These are phyloP conservation scores for Monosporascus sp. DNA, from an alignment of 2,329 filamentous ascomycete species.

Conservation along the genomic window DNA sequence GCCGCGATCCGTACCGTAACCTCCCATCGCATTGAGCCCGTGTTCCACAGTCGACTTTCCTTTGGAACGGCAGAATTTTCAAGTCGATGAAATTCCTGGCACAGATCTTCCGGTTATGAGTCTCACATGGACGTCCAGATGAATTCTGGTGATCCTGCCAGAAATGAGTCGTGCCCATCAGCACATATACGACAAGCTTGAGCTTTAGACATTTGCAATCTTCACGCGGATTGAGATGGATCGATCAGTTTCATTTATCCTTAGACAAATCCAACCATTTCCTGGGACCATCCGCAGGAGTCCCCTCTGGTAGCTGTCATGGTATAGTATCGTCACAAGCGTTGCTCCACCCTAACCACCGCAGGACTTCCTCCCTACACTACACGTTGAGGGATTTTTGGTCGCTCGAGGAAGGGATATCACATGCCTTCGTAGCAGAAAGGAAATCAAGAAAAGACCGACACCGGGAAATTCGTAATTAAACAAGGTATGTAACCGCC, in stretches of 20 bases:
- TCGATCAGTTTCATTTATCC: slow-evolving; percentile 2
- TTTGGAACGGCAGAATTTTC: no score
- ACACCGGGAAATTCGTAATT: slow-evolving; percentile 38
- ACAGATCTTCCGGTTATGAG: no score
- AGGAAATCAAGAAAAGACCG: slow-evolving; percentile 23
- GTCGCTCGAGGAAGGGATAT: slow-evolving; percentile 19
- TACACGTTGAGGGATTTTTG: slow-evolving; percentile 15
- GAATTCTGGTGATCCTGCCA: neutral
- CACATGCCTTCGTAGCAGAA: slow-evolving; percentile 18
- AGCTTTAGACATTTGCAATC: neutral
- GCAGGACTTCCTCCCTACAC: neutral
- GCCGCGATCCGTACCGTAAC: no score
- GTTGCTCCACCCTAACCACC: slow-evolving; percentile 1
- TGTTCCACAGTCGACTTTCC: no score
- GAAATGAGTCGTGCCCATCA: neutral
- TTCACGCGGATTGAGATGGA: neutral
- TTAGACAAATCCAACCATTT: slow-evolving; percentile 6
- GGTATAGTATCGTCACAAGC: slow-evolving; percentile 4
- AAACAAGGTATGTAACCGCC: slow-evolving; percentile 48
- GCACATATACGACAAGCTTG: slow-evolving; percentile 2
- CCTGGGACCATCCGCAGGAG: neutral
- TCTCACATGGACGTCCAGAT: neutral
- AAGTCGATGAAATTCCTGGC: no score
- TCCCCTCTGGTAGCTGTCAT: neutral
- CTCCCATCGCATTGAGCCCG: no score